Conservation (phyloP, 1,284 basidiomycete genomes). For the Pseudomicrostroma phylloplanum region DNA sequence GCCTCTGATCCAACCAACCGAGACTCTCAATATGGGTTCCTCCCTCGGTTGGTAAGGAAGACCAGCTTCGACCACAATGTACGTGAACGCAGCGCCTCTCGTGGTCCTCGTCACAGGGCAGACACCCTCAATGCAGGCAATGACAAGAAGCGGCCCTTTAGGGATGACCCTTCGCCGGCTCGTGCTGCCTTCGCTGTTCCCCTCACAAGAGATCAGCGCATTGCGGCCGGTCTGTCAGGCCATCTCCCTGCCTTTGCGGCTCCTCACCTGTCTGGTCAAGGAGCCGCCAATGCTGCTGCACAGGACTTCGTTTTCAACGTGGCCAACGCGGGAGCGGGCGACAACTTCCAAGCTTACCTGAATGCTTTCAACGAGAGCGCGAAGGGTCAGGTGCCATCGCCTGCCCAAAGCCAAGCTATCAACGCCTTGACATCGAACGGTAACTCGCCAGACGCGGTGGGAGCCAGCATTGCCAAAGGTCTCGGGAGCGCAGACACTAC, state of each 20-base stretch:
- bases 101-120: slow-evolving; percentile 23
- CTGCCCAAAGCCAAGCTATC: neutral
- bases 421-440: neutral
- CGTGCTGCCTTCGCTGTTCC: slow-evolving; percentile 32
- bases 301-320: no score
- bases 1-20: slow-evolving; percentile 44
- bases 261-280: neutral
- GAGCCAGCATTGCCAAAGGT: neutral
- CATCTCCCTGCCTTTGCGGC: slow-evolving; percentile 31
- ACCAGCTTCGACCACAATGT: slow-evolving; percentile 51
- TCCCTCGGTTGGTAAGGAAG: slow-evolving; percentile 47
- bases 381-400: neutral
- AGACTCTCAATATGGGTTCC: slow-evolving; percentile 48
- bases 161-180: slow-evolving; percentile 40
- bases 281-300: neutral
- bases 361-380: neutral
- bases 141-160: slow-evolving; percentile 41
- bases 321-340: no score
- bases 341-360: neutral
- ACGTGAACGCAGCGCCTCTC: slow-evolving; percentile 39
- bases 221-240: slow-evolving; percentile 47
- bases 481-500: neutral
- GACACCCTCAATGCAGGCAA: slow-evolving; percentile 16
- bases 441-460: neutral
- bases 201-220: slow-evolving; percentile 41